Evolutionary conservation across 495 filamentous ascomycete genomes (phyloP), one percentile per base, ranked within the genome.

Genomic region (Usnea hakonensis): DNA sequence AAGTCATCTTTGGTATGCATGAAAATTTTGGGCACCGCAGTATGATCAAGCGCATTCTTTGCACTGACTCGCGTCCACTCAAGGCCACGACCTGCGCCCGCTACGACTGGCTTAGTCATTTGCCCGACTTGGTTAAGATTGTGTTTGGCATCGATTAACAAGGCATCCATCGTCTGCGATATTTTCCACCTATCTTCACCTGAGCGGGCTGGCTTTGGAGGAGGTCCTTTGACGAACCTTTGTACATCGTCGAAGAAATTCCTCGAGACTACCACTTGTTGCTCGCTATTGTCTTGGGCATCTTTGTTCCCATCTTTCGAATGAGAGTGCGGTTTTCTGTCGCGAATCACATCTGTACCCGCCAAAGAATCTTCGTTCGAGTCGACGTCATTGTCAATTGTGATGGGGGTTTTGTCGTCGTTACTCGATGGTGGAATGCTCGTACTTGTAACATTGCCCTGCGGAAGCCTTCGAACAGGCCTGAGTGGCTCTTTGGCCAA

Each of bases 101-200:
- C 54, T 56, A 33, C 33, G 9, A 56, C 54, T 21, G 54, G 54
- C 28, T 32, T 56, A 10, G 54, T 56, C n/a, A 38, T 38, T 36
- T 26, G 33, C 21, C 21, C 33, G 19, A 38, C 54, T 35, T 30
- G 19, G 17, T 36, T 28, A 21, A 33, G 33, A 36, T 38, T 23
- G 13, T 33, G 37, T 17, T 21, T 56, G 10, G 30, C 54, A 32
- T 56, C 28, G n/a, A 36, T 56, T 33, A 56, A 56, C 33, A 56
- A 10, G 9, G 54, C 21, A 36, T 56, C 54, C 33, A 56, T 36
- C 1, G 54, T 56, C 30, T 56, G 54, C 19, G 54, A 56, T 38
- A 56, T 21, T 37, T 56, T 56, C 0, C 19, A 11, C 28, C 54
- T 23, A 35, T 36, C 26, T 23, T 36, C 10, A 19, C 37, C 37